Percentiles rank a stretch among this genome's conserved stretches.
Evolutionary conservation across 106 monocot genomes (phyloP).

Genomic region (Dactylorhiza incarnata): DNA sequence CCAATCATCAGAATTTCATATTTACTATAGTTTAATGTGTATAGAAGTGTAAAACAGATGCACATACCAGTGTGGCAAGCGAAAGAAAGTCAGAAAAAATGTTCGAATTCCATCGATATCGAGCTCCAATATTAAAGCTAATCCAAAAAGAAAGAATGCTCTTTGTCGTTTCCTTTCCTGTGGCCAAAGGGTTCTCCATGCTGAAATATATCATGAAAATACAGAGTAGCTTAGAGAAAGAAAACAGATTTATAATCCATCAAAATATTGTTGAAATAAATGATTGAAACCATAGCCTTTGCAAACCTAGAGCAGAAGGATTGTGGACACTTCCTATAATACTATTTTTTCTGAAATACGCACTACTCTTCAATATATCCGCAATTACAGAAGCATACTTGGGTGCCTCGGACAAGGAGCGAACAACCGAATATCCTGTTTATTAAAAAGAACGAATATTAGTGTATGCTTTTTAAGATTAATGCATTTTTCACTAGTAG

Average conservation of each 20-base stretch:
- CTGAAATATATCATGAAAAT: constrained; percentile 29
- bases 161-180: constrained; percentile 95
- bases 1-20: too few relatives aligned
- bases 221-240: not conserved
- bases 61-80: constrained; percentile 81
- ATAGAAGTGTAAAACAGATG: not conserved
- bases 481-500: not conserved
- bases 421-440: constrained; percentile 95
- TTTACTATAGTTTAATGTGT: too few relatives aligned
- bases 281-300: not conserved
- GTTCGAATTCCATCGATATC: constrained; percentile 87
- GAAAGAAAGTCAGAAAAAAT: constrained; percentile 89
- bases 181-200: constrained; percentile 95
- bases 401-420: constrained; percentile 95
- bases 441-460: not conserved
- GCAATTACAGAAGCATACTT: constrained; percentile 83
- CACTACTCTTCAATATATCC: constrained; percentile 46
- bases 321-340: constrained; percentile 22
- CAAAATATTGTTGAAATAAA: too few relatives aligned
- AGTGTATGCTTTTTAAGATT: not conserved
- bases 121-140: constrained; percentile 75
- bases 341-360: constrained; percentile 18
- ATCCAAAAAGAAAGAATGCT: constrained; percentile 94
- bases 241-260: not conserved
- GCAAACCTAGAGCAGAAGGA: constrained; percentile 74